Base-by-base conservation (phyloP, 805 yeast species). In the Saccharomycopsis sp. region DNA sequence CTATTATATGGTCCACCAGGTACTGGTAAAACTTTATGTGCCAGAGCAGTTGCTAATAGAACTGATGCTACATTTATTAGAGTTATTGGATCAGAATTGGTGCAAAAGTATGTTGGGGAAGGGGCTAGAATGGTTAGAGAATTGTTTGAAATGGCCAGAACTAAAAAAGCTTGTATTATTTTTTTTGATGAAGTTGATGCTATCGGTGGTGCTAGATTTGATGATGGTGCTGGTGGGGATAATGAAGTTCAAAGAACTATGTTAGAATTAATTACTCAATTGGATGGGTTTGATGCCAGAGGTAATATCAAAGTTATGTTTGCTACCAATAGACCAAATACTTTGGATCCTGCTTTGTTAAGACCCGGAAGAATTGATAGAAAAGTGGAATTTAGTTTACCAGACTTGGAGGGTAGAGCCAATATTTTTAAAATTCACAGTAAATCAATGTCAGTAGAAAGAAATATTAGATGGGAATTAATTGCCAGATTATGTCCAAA, bases 121-220 rank as follows among this genome's bases (percentile, higher is more conserved):
- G 99, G 99, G 66, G 98, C 98, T 3, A 77, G 98, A 59, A 92
- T 92, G 98, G 97, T 92, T 41, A 77, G 99, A 63, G 99, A 92
- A 64, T 72, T 92, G 55, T 92, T 92, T 55, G 98, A 92, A 60
- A 88, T 92, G 97, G 99, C 99, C 2, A 80, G 98, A 59, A 83
- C 97, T 28, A 92, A 92, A 63, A 88, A 89, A 58, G 97, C 98
- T 2, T 89, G 97, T 64, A 92, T 92, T 56, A 89, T 92, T 42
- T 92, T 92, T 64, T 92, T 92, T 56, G 99, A 92, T 64, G 99
- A 92, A 68, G 80, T 92, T 51, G 99, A 92, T 66, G 98, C 99
- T 29, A 86, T 92, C 60, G 99, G 99, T 51, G 98, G 98, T 31
- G 97, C 97, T n/a, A 79, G 99, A 61, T 92, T 92, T 59, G 98